These are phyloP conservation scores for Cicer chorassanicum DNA, from an alignment of 306 rosid species.

Conservation along the genomic window DNA sequence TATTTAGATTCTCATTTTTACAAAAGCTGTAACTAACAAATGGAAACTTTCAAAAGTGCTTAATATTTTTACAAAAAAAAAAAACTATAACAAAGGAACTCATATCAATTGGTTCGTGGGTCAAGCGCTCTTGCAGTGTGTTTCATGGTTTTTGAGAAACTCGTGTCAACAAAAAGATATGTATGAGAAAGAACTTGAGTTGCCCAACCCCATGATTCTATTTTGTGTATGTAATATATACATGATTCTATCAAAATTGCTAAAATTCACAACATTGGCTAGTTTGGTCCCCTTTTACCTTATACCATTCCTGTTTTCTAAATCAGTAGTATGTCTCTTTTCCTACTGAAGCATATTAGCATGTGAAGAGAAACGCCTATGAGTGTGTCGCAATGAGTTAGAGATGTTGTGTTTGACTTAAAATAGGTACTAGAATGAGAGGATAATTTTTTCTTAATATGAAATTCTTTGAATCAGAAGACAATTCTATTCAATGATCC, in stretches of 20 bases:
- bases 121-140: slow-evolving; percentile 8
- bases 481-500: neutral
- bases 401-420: slow-evolving; percentile 8
- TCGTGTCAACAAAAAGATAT: neutral
- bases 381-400: slow-evolving; percentile 14
- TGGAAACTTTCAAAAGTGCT: too few relatives aligned
- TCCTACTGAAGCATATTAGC: neutral
- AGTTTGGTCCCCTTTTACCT: slow-evolving; percentile 17
- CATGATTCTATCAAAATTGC: neutral
- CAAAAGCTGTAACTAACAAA: too few relatives aligned
- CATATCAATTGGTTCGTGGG: neutral
- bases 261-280: slow-evolving; percentile 3
- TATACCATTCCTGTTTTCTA: neutral
- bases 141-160: slow-evolving; percentile 32
- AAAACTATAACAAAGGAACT: too few relatives aligned
- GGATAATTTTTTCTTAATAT: slow-evolving; percentile 1
- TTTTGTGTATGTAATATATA: neutral
- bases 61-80: too few relatives aligned
- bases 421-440: neutral
- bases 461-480: neutral
- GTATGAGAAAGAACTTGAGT: neutral
- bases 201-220: neutral
- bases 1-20: too few relatives aligned
- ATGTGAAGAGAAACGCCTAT: slow-evolving; percentile 21
- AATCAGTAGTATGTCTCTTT: slow-evolving; percentile 2